Percentiles rank a stretch among this genome's conserved stretches.
Conservation (phyloP, 2,329 filamentous ascomycete species). For the Pseudopithomyces maydicus region DNA sequence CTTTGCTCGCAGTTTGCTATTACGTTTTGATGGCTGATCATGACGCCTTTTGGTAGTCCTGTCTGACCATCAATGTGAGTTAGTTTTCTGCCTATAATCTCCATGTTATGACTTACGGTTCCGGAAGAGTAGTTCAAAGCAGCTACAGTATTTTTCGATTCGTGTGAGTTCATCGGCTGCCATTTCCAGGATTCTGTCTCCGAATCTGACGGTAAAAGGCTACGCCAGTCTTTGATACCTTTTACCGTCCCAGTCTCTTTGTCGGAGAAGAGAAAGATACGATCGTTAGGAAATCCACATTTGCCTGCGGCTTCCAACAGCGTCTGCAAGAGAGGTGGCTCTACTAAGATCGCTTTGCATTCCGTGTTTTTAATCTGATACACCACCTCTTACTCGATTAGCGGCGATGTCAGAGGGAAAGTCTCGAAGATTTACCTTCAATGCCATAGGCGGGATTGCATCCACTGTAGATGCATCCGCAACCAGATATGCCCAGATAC, state of each 20-base stretch:
- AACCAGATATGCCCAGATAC: conserved; percentile 60
- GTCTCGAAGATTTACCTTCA: conserved; percentile 40
- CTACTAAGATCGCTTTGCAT: conserved; percentile 56
- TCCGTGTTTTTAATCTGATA: conserved; percentile 59
- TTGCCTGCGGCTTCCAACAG: conserved; percentile 52
- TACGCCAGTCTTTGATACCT: conserved; percentile 51
- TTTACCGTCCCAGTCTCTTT: conserved; percentile 29
- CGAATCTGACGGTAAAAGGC: conserved; percentile 42
- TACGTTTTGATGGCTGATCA: conserved; percentile 51
- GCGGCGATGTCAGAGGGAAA: background rate
- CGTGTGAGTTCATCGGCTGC: conserved; percentile 44
- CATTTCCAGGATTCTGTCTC: conserved; percentile 49
- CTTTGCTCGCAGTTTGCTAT: conserved; percentile 48
- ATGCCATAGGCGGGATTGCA: conserved; percentile 61
- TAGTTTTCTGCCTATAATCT: background rate
- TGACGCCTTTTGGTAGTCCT: conserved; percentile 52
- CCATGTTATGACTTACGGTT: background rate
- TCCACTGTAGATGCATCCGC: conserved; percentile 60
- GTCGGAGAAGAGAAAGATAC: conserved; percentile 58
- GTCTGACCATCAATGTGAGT: conserved; percentile 24
- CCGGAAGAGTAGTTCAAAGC: conserved; percentile 25
- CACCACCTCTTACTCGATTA: conserved; percentile 49
- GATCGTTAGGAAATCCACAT: conserved; percentile 46
- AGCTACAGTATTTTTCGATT: conserved; percentile 39
- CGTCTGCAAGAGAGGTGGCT: conserved; percentile 53